Percentiles rank a stretch among this genome's conserved stretches.
Conservation (phyloP, 371 early-diverging fungal species). For the Coemansia sp. region DNA sequence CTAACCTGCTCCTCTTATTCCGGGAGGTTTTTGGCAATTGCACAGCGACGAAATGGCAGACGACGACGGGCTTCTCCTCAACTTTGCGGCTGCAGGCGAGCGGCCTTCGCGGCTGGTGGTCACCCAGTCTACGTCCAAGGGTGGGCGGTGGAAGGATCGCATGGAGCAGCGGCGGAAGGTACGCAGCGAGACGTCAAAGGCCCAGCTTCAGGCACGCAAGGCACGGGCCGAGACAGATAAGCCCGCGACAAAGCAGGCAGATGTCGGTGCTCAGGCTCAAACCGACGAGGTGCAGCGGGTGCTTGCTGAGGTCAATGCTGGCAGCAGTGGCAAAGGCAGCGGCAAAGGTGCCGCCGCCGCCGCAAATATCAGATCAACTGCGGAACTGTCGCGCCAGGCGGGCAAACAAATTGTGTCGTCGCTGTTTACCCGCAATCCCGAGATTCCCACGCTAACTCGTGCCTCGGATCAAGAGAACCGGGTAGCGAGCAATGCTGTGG, state of each 20-base stretch:
- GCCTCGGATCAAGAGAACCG: constrained; percentile 22
- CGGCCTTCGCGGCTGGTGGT: constrained; percentile 15
- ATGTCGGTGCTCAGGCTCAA: constrained; percentile 3
- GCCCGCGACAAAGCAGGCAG: not conserved
- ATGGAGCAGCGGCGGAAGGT: constrained; percentile 34
- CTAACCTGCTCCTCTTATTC: not conserved
- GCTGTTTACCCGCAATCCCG: constrained; percentile 59
- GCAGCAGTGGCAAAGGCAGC: constrained; percentile 9
- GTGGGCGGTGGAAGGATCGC: constrained; percentile 57
- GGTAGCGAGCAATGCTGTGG: constrained; percentile 43
- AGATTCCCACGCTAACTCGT: constrained; percentile 42
- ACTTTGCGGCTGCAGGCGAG: constrained; percentile 52
- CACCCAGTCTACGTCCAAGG: constrained; percentile 44
- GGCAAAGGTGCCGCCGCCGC: constrained; percentile 1
- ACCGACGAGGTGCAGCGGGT: constrained; percentile 8
- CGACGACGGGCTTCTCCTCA: constrained; percentile 70
- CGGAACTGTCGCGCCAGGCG: constrained; percentile 13
- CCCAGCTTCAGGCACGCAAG: constrained; percentile 22
- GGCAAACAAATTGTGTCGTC: constrained; percentile 55
- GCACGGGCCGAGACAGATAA: constrained; percentile 5
- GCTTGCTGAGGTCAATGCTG: not conserved
- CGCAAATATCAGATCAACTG: not conserved
- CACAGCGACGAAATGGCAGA: not conserved
- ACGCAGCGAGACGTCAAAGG: constrained; percentile 48
- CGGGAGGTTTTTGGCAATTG: not conserved